These are phyloP conservation scores for Sindora glabra DNA, from an alignment of 306 rosid genomes.

Conservation along the genomic window DNA sequence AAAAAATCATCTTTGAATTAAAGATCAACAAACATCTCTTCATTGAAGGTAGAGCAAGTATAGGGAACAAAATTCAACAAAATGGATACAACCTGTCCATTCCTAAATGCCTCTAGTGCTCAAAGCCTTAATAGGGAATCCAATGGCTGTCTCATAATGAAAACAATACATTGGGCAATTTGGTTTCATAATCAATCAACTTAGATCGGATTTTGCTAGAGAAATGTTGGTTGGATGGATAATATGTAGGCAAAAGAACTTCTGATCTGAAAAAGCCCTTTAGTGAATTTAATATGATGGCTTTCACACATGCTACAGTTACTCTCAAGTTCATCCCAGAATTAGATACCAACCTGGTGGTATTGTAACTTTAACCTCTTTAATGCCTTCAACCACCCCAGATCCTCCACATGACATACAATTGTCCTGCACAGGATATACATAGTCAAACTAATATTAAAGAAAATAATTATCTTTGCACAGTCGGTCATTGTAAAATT, in stretches of 20 bases:
- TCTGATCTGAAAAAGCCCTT: background rate
- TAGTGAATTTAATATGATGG: background rate
- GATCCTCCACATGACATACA: slow-evolving; percentile 75
- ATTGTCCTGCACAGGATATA: slow-evolving; percentile 47
- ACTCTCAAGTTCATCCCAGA: slow-evolving; percentile 13
- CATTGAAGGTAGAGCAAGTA: background rate
- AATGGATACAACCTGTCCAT: background rate
- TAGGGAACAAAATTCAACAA: slow-evolving; percentile 1
- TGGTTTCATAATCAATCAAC: background rate
- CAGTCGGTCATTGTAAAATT: slow-evolving; percentile 2
- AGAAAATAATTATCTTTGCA: slow-evolving; percentile 8
- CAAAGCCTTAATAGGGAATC: slow-evolving; percentile 2
- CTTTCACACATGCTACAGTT: background rate
- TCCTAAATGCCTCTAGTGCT: background rate
- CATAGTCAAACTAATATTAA: slow-evolving; percentile 1
- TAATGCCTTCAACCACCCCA: slow-evolving; percentile 74
- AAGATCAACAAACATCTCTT: background rate
- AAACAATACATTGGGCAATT: background rate
- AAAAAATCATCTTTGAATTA: background rate
- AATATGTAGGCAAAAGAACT: slow-evolving; percentile 5
- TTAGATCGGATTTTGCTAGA: background rate
- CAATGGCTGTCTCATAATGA: background rate
- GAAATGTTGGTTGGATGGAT: background rate
- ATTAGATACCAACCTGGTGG: slow-evolving; percentile 77
- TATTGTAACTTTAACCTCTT: slow-evolving; percentile 71